Percentiles rank a stretch among this genome's conserved stretches.
phyloP scores from a whole-genome alignment of 2,329 filamentous ascomycete species.

The Pseudogymnoascus sp. region DNA sequence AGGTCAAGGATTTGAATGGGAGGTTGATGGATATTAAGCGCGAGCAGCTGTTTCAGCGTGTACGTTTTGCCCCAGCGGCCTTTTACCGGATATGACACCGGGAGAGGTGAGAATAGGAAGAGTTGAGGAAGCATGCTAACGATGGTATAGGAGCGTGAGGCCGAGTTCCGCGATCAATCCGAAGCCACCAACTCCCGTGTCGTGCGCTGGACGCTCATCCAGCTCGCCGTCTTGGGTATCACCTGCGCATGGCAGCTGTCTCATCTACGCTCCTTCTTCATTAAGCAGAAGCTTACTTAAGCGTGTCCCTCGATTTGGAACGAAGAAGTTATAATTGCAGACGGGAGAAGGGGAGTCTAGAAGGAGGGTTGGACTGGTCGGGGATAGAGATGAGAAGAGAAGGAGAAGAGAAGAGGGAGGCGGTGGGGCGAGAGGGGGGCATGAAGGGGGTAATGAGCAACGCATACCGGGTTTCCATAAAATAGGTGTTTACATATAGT shows the following conservation, averaged over 20 bases:
- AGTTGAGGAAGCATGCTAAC: constrained; percentile 7
- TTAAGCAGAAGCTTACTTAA: constrained; percentile 98
- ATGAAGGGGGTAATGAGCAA: neutral
- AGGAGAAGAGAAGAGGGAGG: neutral
- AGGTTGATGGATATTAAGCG: constrained; percentile 79
- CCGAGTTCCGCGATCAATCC: constrained; percentile 96
- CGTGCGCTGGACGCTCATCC: constrained; percentile 87
- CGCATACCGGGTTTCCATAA: neutral
- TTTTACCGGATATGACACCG: neutral
- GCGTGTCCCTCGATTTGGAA: neutral
- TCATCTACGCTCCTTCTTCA: constrained; percentile 94
- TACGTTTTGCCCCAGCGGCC: constrained; percentile 33
- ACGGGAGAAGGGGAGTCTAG: neutral
- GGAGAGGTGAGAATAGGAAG: neutral
- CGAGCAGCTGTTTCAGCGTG: constrained; percentile 94
- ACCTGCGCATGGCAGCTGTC: constrained; percentile 97
- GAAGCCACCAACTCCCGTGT: constrained; percentile 88
- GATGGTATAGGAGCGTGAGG: constrained; percentile 71
- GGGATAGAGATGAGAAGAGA: neutral
- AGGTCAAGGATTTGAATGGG: constrained; percentile 81
- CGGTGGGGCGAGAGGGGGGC: too few species aligned
- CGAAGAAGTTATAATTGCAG: too few species aligned
- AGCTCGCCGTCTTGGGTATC: constrained; percentile 71
- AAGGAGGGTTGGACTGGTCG: neutral
- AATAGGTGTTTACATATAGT: neutral